Conservation (phyloP, 192 early-diverging fungal genomes). For the Coemansia sp. region DNA sequence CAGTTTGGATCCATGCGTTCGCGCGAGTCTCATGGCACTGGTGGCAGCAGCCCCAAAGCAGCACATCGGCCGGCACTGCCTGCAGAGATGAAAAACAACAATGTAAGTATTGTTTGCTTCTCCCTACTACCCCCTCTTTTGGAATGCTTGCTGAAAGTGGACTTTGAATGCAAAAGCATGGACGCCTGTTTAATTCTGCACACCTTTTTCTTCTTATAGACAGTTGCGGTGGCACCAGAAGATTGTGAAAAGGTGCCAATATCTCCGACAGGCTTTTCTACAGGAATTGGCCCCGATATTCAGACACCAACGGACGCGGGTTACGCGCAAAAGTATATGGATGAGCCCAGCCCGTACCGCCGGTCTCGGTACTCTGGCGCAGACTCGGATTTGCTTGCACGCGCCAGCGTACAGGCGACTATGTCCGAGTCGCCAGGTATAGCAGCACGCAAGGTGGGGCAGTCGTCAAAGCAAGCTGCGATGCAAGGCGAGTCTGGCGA, state of each 20-base stretch:
- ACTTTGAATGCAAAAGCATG: too few relatives aligned
- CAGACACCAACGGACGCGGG: slow-evolving; percentile 1
- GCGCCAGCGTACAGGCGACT: slow-evolving; percentile 30
- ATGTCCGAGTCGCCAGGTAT: slow-evolving; percentile 24
- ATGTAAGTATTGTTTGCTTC: slow-evolving; percentile 6
- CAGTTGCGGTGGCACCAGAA: neutral
- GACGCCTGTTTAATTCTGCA: too few relatives aligned
- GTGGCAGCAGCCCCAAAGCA: neutral
- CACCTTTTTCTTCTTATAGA: slow-evolving; percentile 1
- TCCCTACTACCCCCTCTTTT: slow-evolving; percentile 3
- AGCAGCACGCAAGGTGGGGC: neutral
- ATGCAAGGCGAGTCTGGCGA: slow-evolving; percentile 1
- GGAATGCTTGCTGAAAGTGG: neutral
- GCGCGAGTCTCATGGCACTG: slow-evolving; percentile 13
- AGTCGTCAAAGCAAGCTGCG: neutral
- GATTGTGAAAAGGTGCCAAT: neutral
- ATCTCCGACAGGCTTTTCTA: neutral
- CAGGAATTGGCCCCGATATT: neutral
- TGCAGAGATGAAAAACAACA: neutral
- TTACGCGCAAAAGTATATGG: neutral
- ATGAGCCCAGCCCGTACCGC: slow-evolving; percentile 12
- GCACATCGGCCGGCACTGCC: neutral
- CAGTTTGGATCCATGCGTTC: slow-evolving; percentile 53
- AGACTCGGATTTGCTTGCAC: slow-evolving; percentile 34
- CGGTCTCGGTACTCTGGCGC: slow-evolving; percentile 6